Evolutionary conservation across 163 green algal species (phyloP).

Genomic region (Volvox carteri): DNA sequence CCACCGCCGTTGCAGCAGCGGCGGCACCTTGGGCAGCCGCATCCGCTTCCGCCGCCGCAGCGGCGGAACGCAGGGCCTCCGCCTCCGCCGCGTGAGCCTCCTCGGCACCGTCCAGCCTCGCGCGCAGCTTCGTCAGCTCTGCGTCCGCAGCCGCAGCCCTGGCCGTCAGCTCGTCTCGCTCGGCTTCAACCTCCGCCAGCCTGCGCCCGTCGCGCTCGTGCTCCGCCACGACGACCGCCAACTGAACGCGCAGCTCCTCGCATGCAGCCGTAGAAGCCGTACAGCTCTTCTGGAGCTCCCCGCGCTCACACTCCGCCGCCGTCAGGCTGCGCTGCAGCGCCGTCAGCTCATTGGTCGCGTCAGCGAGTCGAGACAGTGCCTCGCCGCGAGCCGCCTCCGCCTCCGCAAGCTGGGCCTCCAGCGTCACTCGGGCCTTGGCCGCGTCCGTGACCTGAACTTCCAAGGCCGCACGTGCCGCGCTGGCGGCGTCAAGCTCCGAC

Average conservation of each 20-base stretch:
- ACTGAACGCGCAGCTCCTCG: slow-evolving; percentile 18
- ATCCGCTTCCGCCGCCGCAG: not conserved
- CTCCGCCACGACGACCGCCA: not conserved
- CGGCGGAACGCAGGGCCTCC: not conserved
- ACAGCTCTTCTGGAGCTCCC: not conserved
- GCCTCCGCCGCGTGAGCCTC: not conserved
- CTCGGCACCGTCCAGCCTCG: not conserved
- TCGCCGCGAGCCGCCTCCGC: not conserved
- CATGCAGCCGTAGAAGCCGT: not conserved
- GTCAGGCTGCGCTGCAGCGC: slow-evolving; percentile 10
- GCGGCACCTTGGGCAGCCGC: not conserved
- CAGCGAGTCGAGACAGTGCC: not conserved
- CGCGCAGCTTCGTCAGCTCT: not conserved
- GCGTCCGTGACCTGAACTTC: not conserved
- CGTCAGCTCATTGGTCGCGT: not conserved
- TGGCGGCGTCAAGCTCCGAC: not conserved
- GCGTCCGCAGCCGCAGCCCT: slow-evolving; percentile 1
- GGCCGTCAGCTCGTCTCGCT: not conserved
- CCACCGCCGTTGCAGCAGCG: not conserved
- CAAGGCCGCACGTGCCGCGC: not conserved
- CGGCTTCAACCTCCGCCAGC: not conserved
- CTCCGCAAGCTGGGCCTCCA: not conserved
- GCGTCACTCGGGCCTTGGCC: not conserved
- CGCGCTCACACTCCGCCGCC: not conserved
- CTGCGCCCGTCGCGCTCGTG: no score